Evolutionary conservation across 768 basidiomycete species (phyloP), one percentile per base, ranked within the genome.

Genomic region (Rhodocollybia butyracea): DNA sequence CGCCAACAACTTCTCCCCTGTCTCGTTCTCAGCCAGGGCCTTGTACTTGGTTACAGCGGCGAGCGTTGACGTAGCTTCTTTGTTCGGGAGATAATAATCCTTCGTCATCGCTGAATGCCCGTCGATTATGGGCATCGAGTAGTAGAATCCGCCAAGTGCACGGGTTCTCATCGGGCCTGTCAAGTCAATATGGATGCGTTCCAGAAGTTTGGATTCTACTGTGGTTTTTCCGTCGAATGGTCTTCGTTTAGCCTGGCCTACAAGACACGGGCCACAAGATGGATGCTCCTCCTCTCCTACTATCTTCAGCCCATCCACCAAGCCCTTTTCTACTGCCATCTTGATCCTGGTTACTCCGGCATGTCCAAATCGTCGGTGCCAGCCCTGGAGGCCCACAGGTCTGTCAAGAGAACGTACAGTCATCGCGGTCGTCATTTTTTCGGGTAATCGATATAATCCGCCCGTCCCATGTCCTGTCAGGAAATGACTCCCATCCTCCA

Each of bases 281-380:
- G n/a, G 24, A 3, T 43, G 17, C 26, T n/a, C 17, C 11, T 27
- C 27, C 13, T 30, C n/a, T 13, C n/a, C 30, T 7, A n/a, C 19
- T 3, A 45, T 22, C 2, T 39, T 31, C 1, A 54, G 29, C 2
- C 41, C 29, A 45, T 42, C 53, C n/a, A 54, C 54, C 0, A 46
- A 6, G 2, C 19, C 26, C 11, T 26, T 26, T 21, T 42, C 13
- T 8, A 15, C 13, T 29, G 38, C 15, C 19, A 26, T 17, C 5
- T 12, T 10, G 24, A 56, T 56, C 8, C 45, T 2, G 10, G 22
- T 3, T 5, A 39, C 26, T 11, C 46, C 55, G 1, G 55, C 45
- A 39, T 56, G 55, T 0, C 61, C 63, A 38, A 73, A 56, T 2
- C 64, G 43, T 3, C 59, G 55, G 56, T 73, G 71, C 67, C 66